Base-by-base conservation (phyloP, 2,329 filamentous ascomycete species). In the Fusarium bulbicola region DNA sequence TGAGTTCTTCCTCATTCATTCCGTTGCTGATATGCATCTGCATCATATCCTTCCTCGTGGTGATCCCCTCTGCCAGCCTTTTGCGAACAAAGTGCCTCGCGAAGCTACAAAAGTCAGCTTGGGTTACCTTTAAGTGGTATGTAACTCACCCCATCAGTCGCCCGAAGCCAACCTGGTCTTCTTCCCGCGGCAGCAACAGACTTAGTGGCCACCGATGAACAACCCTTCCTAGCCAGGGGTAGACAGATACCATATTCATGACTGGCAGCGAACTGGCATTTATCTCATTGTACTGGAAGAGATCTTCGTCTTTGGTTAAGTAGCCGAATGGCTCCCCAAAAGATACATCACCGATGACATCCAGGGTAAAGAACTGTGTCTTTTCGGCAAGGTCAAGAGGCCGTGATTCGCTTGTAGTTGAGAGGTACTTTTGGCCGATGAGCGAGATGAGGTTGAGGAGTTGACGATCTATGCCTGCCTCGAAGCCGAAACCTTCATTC, bases 291-390 rank as follows among this genome's bases (percentile, higher is more conserved):
- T 87, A 84, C 36, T 78, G 76, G 40, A 85, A 84, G 1, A 87
- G 71, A 64, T 90, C 88, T 24, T 81, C 76, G 66, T 90, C 86
- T 12, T 84, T 80, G 28, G 80, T 79, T 20, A 90, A 80, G 72
- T 86, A 86, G 8, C 88, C 87, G 68, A 89, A 89, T 1, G 86
- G 75, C 18, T 83, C 76, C 12, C 87, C 87, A n/a, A 89, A 85
- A 1, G 86, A 86, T 28, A 89, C 79, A 42, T 87, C 83, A 18
- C 85, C 85, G 46, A 90, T 86, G 5, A 87, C 85, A 63, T 90
- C 88, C 2, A 89, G 79, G 2, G 87, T 84, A 62, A 89, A 87
- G 80, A 84, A 88, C 30, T 86, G 85, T 6, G 85, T 84, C 68
- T 86, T 86, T 43, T 81, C 80, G 28, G 85, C 85, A 47, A 90